phyloP scores from a whole-genome alignment of 768 basidiomycete genomes.

The Kwoniella dejecticola region DNA sequence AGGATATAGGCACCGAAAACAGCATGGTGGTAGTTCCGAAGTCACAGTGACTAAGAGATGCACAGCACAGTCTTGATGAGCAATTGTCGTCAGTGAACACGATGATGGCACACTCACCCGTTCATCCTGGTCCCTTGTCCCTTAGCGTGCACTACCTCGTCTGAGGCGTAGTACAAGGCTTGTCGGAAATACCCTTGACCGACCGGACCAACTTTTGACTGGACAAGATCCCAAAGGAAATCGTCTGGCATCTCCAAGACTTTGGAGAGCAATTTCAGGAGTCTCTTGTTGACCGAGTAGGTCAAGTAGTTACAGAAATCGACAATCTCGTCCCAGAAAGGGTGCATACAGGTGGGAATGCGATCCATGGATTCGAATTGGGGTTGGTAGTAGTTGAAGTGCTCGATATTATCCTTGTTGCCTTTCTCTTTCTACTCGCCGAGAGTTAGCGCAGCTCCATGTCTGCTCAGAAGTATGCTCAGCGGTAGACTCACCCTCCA shows the following conservation, averaged over 20 bases:
- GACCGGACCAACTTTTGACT: constrained; percentile 25
- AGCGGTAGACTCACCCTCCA: too few species aligned
- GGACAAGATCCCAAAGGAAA: constrained; percentile 35
- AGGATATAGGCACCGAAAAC: constrained; percentile 32
- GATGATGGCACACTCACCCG: too few species aligned
- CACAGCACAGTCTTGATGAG: too few species aligned
- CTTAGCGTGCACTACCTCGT: constrained; percentile 33
- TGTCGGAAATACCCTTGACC: constrained; percentile 36
- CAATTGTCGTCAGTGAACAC: too few species aligned
- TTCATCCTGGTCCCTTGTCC: too few species aligned
- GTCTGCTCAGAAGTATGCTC: too few species aligned
- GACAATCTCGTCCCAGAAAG: not conserved
- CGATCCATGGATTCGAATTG: too few species aligned
- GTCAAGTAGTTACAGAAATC: constrained; percentile 12
- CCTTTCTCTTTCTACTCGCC: too few species aligned
- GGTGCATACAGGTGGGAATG: constrained; percentile 17
- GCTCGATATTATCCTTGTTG: too few species aligned
- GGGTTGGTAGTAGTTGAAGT: too few species aligned
- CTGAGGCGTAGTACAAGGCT: constrained; percentile 20
- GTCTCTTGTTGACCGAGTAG: constrained; percentile 40
- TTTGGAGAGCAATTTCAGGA: constrained; percentile 25
- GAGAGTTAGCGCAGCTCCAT: too few species aligned
- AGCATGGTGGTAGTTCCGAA: constrained; percentile 27
- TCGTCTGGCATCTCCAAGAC: constrained; percentile 38
- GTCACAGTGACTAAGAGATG: constrained; percentile 37